A percentile compares a stretch with the other conserved stretches of the same genome.
Evolutionary conservation across 2,329 filamentous ascomycete species (phyloP).

Genomic region (Aspergillus sp.): DNA sequence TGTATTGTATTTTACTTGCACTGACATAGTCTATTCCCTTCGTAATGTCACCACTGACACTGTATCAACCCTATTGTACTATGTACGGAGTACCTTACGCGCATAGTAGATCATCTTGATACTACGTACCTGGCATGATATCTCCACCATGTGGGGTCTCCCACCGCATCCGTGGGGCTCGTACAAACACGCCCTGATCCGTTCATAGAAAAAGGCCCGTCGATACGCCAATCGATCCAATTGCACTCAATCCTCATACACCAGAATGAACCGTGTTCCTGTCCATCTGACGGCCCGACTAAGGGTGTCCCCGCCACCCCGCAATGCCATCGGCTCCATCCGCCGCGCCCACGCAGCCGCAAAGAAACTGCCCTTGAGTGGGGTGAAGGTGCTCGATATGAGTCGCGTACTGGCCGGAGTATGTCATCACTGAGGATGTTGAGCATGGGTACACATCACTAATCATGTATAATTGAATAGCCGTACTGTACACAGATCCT

Average conservation of each 20-base stretch:
- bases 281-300: not conserved
- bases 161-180: not conserved
- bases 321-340: not conserved
- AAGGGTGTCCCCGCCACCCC: not conserved
- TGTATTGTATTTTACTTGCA: not conserved
- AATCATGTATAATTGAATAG: not conserved
- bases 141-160: not conserved
- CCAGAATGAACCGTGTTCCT: not conserved
- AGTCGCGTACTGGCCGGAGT: constrained; percentile 10
- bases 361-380: constrained; percentile 11
- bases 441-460: not conserved
- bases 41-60: too few relatives aligned
- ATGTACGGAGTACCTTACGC: too few relatives aligned
- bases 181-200: not conserved
- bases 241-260: not conserved
- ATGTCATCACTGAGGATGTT: not conserved
- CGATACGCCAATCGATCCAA: not conserved
- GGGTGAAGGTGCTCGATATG: constrained; percentile 12
- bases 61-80: too few relatives aligned
- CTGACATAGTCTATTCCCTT: too few relatives aligned
- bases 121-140: too few relatives aligned
- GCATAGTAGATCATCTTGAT: not conserved
- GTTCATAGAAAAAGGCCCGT: not conserved
- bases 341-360: not conserved
- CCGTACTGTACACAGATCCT: constrained; percentile 3